Percentiles rank a stretch among this genome's conserved stretches.
Conservation (phyloP, 2,329 filamentous ascomycete species). For the Coniella vitis region DNA sequence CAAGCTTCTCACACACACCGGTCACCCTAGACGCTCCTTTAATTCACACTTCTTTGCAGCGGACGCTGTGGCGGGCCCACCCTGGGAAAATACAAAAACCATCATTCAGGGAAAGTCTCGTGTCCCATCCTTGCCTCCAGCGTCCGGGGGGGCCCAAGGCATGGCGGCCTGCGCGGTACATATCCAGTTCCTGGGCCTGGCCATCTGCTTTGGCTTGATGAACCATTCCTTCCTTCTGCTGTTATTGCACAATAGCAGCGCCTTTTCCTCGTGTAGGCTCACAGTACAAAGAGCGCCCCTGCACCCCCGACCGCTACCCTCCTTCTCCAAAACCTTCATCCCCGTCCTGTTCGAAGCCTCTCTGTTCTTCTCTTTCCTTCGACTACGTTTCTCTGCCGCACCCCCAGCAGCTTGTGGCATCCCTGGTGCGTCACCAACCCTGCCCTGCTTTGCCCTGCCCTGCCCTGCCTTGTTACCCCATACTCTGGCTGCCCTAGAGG, state of each 20-base stretch:
- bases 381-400: not conserved
- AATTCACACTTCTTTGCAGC: conserved; percentile 13
- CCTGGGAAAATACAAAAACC: not conserved
- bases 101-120: too few species aligned
- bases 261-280: too few species aligned
- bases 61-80: conserved; percentile 15
- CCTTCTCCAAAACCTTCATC: not conserved
- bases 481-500: too few species aligned
- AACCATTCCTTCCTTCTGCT: not conserved
- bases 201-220: not conserved
- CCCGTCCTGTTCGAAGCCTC: not conserved
- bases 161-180: too few species aligned
- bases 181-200: too few species aligned
- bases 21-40: conserved; percentile 11
- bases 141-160: too few species aligned
- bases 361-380: not conserved
- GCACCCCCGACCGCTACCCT: not conserved
- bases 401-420: not conserved
- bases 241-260: not conserved
- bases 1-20: conserved; percentile 14
- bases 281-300: conserved; percentile 4
- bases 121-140: too few species aligned
- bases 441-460: not conserved
- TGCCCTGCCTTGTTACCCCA: not conserved
- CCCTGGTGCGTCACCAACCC: not conserved